Evolutionary conservation across 176 grass and related monocot species (phyloP).

Genomic region (Poa pratensis): DNA sequence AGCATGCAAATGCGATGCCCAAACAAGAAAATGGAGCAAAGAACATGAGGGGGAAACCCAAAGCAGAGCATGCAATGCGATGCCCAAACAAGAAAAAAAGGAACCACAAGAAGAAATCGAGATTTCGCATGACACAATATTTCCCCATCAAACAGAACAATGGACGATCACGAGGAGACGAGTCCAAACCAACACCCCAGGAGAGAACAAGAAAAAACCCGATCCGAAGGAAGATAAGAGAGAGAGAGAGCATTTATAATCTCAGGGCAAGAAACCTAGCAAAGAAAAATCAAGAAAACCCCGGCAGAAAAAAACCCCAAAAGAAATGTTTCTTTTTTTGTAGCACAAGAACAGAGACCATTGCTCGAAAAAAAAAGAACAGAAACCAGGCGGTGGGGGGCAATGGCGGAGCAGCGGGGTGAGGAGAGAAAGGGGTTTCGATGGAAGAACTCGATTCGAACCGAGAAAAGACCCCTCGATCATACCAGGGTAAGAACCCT

Average conservation of each 20-base stretch:
- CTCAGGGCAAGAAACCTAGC: background rate
- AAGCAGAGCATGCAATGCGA: background rate
- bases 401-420: background rate
- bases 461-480: background rate
- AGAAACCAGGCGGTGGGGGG: background rate
- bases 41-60: background rate
- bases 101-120: background rate
- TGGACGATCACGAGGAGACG: background rate
- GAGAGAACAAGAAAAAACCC: background rate
- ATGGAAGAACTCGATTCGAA: background rate
- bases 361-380: background rate
- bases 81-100: background rate
- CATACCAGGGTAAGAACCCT: background rate
- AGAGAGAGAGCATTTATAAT: background rate
- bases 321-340: background rate
- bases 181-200: background rate
- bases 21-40: background rate
- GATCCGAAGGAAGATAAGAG: background rate
- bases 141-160: background rate
- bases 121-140: background rate
- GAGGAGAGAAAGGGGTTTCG: background rate
- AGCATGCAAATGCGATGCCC: background rate
- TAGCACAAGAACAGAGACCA: too few species aligned
- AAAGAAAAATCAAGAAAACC: background rate
- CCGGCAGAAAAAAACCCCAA: background rate